Conservation (phyloP, 352 stramenopile species). For the Phytophthora citrophthora region DNA sequence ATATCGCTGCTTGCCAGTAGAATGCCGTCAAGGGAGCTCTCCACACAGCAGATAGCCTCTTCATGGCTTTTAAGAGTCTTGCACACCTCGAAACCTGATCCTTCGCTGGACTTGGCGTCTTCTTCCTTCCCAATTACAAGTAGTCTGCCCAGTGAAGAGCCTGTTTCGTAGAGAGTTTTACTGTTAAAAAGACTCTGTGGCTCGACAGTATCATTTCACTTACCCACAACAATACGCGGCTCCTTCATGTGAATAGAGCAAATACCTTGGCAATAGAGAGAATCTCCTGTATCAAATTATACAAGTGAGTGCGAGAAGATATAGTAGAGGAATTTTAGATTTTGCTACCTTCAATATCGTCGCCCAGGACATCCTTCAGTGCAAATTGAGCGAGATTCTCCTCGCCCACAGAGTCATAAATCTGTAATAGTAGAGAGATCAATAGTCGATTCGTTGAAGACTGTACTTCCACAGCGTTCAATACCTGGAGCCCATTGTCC, state of each 20-base stretch:
- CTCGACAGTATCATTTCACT: not conserved
- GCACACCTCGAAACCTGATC: slow-evolving; percentile 65
- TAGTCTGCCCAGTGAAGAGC: slow-evolving; percentile 63
- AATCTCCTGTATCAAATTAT: slow-evolving; percentile 33
- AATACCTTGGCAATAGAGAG: slow-evolving; percentile 70
- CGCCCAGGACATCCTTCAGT: slow-evolving; percentile 58
- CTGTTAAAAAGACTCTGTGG: not conserved
- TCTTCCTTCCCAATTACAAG: slow-evolving; percentile 65
- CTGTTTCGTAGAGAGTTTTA: slow-evolving; percentile 20
- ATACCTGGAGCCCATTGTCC: slow-evolving; percentile 63
- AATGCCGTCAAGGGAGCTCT: slow-evolving; percentile 43
- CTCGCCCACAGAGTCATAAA: slow-evolving; percentile 68
- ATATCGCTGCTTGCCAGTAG: slow-evolving; percentile 68
- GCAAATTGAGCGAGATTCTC: slow-evolving; percentile 61
- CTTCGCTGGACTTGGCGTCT: slow-evolving; percentile 48
- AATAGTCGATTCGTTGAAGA: not conserved
- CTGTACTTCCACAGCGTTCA: not conserved
- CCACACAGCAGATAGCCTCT: slow-evolving; percentile 64
- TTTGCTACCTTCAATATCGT: slow-evolving; percentile 48
- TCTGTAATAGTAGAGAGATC: slow-evolving; percentile 28
- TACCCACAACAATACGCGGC: slow-evolving; percentile 57
- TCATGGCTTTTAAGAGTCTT: slow-evolving; percentile 65
- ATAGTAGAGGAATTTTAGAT: not conserved
- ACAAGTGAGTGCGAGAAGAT: not conserved
- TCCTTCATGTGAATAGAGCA: slow-evolving; percentile 58